Percentiles rank a stretch among this genome's conserved stretches.
Evolutionary conservation across 2,329 filamentous ascomycete genomes (phyloP).

Genomic region (Aureobasidium sp.): DNA sequence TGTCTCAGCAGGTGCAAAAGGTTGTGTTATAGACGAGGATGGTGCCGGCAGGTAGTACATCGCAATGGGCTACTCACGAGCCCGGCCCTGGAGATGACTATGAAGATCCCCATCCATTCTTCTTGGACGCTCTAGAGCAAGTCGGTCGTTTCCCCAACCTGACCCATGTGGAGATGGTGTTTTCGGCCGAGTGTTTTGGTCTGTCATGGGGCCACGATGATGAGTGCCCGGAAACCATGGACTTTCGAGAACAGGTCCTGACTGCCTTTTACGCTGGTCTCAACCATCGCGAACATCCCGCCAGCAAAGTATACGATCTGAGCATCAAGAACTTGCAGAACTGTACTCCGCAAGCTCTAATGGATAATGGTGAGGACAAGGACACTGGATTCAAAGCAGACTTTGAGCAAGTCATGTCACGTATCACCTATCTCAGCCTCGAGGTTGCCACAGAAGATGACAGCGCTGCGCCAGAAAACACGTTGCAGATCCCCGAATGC

Average conservation of each 20-base stretch:
- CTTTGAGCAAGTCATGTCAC: constrained; percentile 17
- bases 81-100: neutral
- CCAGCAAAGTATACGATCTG: constrained; percentile 15
- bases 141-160: neutral
- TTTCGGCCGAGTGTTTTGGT: neutral
- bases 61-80: neutral
- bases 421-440: constrained; percentile 19
- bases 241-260: neutral
- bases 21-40: neutral
- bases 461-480: constrained; percentile 15
- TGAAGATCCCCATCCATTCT: neutral
- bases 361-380: neutral
- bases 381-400: neutral
- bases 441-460: constrained; percentile 19
- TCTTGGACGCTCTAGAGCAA: neutral
- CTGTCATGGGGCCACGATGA: neutral
- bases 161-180: neutral
- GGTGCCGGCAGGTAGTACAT: neutral
- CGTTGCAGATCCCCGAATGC: constrained; percentile 7
- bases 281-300: neutral
- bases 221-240: neutral
- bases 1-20: neutral
- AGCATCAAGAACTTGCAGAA: constrained; percentile 23
- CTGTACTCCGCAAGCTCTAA: constrained; percentile 1
- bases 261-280: neutral